phyloP scores from a whole-genome alignment of 2,329 filamentous ascomycete species.

The Neopestalotiopsis clavispora region DNA sequence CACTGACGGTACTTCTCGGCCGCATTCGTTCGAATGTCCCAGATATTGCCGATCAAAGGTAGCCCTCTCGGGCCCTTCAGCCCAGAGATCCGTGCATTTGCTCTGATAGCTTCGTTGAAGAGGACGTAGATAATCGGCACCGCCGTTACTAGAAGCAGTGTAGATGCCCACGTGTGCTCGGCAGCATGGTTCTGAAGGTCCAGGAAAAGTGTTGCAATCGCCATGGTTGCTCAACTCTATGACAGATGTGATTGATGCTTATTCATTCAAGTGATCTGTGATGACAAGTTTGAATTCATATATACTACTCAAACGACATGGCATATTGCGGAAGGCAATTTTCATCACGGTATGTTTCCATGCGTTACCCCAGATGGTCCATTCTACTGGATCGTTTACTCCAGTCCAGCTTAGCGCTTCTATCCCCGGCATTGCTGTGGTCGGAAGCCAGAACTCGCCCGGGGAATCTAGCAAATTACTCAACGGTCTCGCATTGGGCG shows the following conservation, averaged over 20 bases:
- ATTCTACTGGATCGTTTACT: neutral
- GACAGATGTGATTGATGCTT: neutral
- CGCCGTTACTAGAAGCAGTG: neutral
- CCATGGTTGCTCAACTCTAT: neutral
- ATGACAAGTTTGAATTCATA: neutral
- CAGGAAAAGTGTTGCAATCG: conserved; percentile 1
- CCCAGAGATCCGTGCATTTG: conserved; percentile 29
- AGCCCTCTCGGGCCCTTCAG: conserved; percentile 32
- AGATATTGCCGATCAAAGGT: conserved; percentile 63
- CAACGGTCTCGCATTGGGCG: neutral
- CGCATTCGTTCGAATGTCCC: conserved; percentile 64
- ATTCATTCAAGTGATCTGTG: neutral
- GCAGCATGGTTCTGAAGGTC: neutral
- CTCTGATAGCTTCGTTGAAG: conserved; percentile 30
- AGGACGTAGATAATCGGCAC: conserved; percentile 21
- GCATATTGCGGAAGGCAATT: neutral
- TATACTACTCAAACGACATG: neutral
- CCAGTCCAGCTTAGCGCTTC: neutral
- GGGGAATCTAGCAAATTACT: neutral
- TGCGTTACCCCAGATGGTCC: neutral
- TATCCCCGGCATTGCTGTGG: neutral
- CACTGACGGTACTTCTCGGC: conserved; percentile 54
- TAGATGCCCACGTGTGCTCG: neutral
- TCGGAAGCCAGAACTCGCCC: neutral
- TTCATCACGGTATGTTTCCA: neutral